Conservation (phyloP, 192 early-diverging fungal species). For the Backusella mclennaniae region DNA sequence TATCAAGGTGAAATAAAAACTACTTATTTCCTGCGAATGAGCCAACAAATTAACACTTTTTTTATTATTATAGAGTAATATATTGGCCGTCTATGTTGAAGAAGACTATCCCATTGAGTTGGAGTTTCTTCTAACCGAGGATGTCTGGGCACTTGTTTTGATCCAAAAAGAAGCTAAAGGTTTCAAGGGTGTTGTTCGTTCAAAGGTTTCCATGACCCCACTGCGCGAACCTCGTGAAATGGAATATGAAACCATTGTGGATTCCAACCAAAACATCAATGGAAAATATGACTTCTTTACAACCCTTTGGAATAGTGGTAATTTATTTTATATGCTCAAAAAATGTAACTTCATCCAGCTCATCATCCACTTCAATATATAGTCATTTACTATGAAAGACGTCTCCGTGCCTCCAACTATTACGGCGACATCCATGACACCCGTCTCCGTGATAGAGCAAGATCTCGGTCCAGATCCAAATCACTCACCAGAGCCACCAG, state of each 20-base stretch:
- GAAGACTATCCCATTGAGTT: constrained; percentile 6
- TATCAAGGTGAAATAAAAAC: not conserved
- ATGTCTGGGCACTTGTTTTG: constrained; percentile 7
- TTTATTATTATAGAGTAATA: not conserved
- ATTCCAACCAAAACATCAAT: not conserved
- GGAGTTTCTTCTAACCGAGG: not conserved
- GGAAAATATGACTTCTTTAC: not conserved
- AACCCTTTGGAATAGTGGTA: constrained; percentile 15
- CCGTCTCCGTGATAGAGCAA: not conserved
- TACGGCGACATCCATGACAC: not conserved
- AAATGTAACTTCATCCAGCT: not conserved
- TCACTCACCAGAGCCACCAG: constrained; percentile 1
- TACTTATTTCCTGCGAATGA: too few species aligned
- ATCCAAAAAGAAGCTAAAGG: not conserved
- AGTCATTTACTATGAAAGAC: constrained; percentile 10
- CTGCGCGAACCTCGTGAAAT: constrained; percentile 6
- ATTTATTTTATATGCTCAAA: not conserved
- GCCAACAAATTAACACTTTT: not conserved
- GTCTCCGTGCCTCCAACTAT: not conserved
- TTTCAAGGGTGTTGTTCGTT: not conserved
- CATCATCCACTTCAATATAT: not conserved
- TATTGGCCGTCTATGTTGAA: constrained; percentile 12
- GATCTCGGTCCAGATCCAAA: constrained; percentile 7
- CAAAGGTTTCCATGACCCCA: not conserved
- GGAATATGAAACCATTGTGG: constrained; percentile 10